These are phyloP conservation scores for Neurospora cerealis DNA, from an alignment of 495 filamentous ascomycete species.

Conservation along the genomic window DNA sequence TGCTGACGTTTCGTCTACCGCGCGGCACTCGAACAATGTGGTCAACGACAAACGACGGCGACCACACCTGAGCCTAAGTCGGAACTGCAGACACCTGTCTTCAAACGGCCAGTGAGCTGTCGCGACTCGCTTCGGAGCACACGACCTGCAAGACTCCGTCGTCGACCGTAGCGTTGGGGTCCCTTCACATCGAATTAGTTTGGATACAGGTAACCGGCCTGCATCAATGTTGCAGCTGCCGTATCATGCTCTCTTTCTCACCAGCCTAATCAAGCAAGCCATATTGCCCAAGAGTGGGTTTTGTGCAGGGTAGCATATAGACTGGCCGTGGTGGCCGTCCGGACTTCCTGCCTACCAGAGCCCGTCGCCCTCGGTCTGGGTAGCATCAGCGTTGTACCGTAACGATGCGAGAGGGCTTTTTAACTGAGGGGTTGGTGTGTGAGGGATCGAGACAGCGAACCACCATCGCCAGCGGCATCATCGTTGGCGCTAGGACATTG, in stretches of 20 bases:
- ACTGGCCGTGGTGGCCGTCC: neutral
- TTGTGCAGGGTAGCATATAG: neutral
- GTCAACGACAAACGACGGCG: neutral
- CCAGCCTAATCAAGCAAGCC: constrained; percentile 12
- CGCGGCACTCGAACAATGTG: neutral
- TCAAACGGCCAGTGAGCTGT: neutral
- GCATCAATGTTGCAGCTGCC: constrained; percentile 8
- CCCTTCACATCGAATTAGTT: neutral
- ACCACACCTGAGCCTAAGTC: neutral
- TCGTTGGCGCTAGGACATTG: constrained; percentile 5
- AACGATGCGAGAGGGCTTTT: neutral
- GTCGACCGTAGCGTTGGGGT: neutral
- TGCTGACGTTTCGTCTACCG: neutral
- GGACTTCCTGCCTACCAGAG: neutral
- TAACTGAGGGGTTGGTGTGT: neutral
- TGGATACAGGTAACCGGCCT: neutral
- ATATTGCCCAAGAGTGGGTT: neutral
- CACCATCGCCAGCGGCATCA: neutral
- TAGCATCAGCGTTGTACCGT: neutral
- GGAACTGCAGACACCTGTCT: neutral
- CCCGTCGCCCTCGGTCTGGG: neutral
- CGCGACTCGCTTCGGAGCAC: neutral
- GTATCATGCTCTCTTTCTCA: constrained; percentile 1
- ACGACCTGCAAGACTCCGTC: neutral
- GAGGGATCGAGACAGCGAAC: neutral